Percentiles rank a stretch among this genome's conserved stretches.
Evolutionary conservation across 306 rosid species (phyloP).

Genomic region (Astragalus glycyphyllos): DNA sequence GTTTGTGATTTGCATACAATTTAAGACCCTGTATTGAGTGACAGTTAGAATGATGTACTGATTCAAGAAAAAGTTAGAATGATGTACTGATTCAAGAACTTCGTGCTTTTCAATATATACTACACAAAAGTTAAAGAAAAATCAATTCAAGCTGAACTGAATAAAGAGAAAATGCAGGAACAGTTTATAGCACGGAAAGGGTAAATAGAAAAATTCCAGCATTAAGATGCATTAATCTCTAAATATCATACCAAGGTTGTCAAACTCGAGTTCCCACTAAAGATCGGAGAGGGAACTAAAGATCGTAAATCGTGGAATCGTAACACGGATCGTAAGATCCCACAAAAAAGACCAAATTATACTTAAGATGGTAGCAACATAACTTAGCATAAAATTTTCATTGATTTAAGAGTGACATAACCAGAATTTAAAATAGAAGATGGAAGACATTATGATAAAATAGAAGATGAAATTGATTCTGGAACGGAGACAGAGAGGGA

Average conservation of each 20-base stretch:
- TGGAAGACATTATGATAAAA: too few relatives aligned
- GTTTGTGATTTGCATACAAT: conserved; percentile 62
- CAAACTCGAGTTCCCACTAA: too few relatives aligned
- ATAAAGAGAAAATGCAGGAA: conserved; percentile 31
- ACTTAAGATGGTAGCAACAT: too few relatives aligned
- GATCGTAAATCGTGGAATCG: too few relatives aligned
- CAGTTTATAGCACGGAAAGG: background rate
- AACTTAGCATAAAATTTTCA: too few relatives aligned
- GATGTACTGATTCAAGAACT: conserved; percentile 1
- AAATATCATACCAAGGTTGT: conserved; percentile 13
- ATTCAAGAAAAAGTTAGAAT: conserved; percentile 22
- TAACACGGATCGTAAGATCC: too few relatives aligned
- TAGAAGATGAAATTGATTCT: too few relatives aligned
- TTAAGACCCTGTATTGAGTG: conserved; percentile 70
- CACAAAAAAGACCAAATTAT: too few relatives aligned
- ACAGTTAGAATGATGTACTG: conserved; percentile 24
- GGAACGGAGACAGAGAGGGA: too few relatives aligned
- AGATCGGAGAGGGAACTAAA: too few relatives aligned
- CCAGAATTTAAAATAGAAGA: too few relatives aligned
- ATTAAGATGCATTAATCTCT: background rate
- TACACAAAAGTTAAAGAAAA: conserved; percentile 28
- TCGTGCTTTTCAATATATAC: background rate
- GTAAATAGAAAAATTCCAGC: background rate
- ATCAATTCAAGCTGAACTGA: conserved; percentile 17
- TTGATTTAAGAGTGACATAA: too few relatives aligned